Conservation (phyloP, 169 alveolate species). For the Plasmodium falciparum region DNA sequence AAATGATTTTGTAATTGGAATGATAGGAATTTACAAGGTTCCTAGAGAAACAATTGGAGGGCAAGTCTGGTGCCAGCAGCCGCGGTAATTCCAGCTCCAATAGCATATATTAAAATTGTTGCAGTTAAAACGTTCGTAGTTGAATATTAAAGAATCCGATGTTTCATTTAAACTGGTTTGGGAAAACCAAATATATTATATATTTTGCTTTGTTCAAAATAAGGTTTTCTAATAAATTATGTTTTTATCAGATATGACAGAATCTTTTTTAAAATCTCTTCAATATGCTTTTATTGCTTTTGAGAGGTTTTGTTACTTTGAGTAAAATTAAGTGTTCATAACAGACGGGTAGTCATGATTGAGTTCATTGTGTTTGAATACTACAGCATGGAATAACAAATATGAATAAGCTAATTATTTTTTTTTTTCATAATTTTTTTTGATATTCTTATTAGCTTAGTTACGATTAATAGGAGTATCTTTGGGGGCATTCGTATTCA, state of each 20-base stretch:
- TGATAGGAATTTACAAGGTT: slow-evolving; percentile 90
- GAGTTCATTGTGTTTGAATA: slow-evolving; percentile 80
- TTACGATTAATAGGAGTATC: slow-evolving; percentile 91
- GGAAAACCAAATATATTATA: too few species aligned
- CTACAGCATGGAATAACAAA: slow-evolving; percentile 87
- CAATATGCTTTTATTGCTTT: too few species aligned
- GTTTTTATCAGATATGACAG: too few species aligned
- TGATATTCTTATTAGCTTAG: slow-evolving; percentile 79
- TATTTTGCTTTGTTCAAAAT: too few species aligned
- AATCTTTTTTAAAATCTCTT: too few species aligned
- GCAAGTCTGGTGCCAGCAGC: slow-evolving; percentile 97
- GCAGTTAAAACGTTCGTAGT: slow-evolving; percentile 94
- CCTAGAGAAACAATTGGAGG: slow-evolving; percentile 89
- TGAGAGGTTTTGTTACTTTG: too few species aligned
- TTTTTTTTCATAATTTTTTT: slow-evolving; percentile 16
- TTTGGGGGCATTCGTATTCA: slow-evolving; percentile 94
- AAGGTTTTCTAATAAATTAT: too few species aligned
- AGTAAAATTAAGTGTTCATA: too few species aligned
- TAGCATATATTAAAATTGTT: slow-evolving; percentile 93
- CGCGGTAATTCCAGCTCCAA: slow-evolving; percentile 96
- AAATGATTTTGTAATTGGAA: slow-evolving; percentile 89
- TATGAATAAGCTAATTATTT: slow-evolving; percentile 79
- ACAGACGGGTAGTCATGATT: too few species aligned
- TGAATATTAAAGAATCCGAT: slow-evolving; percentile 76
- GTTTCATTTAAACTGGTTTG: too few species aligned